A percentile compares a stretch with the other conserved stretches of the same genome.
These are phyloP conservation scores for Zanthoxylum bungeanum DNA, from an alignment of 345 rosid species.

Conservation along the genomic window DNA sequence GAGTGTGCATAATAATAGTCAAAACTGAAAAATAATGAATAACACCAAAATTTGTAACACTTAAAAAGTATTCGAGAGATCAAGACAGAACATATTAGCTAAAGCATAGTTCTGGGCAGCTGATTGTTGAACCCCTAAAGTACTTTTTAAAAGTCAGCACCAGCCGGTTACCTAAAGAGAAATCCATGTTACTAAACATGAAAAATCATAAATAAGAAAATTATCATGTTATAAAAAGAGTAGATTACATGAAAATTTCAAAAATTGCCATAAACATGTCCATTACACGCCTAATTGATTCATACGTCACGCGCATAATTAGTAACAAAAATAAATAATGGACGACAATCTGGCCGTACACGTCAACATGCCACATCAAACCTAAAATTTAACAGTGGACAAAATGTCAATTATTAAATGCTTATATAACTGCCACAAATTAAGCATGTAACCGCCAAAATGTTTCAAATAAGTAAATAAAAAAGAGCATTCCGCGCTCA, in stretches of 20 bases:
- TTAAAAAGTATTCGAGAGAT: neutral
- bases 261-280: neutral
- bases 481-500: neutral
- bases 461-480: neutral
- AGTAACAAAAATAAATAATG: neutral
- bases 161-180: neutral
- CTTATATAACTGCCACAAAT: neutral
- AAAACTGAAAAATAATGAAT: neutral
- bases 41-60: neutral
- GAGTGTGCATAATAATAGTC: neutral
- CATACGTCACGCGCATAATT: neutral
- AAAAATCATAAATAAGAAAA: neutral
- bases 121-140: neutral
- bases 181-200: neutral
- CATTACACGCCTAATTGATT: neutral
- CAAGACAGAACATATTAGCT: neutral
- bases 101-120: neutral
- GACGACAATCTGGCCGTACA: neutral
- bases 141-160: neutral
- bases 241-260: neutral
- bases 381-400: neutral
- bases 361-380: neutral
- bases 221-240: neutral
- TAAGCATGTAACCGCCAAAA: slow-evolving; percentile 2
- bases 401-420: neutral